phyloP scores from a whole-genome alignment of 169 alveolate species.

The Babesia caballi region DNA sequence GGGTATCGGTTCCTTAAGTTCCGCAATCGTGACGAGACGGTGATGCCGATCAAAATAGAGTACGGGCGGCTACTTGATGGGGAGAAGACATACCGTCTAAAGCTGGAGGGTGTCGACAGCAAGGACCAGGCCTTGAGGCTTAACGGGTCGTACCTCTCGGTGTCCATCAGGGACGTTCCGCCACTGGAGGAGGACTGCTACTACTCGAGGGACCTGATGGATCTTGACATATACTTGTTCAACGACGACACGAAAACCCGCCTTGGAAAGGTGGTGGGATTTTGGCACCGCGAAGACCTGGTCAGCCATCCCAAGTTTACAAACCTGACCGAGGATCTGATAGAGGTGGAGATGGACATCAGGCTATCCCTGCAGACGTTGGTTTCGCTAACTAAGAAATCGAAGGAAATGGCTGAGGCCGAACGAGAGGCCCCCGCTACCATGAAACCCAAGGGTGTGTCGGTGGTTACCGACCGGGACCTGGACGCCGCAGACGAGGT shows the following conservation, averaged over 20 bases:
- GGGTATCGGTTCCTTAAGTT: constrained; percentile 50
- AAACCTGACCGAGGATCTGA: constrained; percentile 41
- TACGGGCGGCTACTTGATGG: constrained; percentile 33
- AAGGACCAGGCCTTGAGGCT: constrained; percentile 50
- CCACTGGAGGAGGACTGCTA: constrained; percentile 58
- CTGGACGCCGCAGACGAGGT: constrained; percentile 56
- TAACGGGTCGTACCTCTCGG: constrained; percentile 43
- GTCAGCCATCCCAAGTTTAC: constrained; percentile 27
- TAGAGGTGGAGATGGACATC: constrained; percentile 59
- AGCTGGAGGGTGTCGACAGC: constrained; percentile 58
- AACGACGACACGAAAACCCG: constrained; percentile 42
- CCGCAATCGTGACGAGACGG: constrained; percentile 42
- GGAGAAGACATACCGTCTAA: constrained; percentile 28
- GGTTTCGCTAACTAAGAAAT: constrained; percentile 2
- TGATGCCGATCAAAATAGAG: constrained; percentile 51
- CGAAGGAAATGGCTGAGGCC: background rate
- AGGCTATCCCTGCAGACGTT: constrained; percentile 35
- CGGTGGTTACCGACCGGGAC: constrained; percentile 45
- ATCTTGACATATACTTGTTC: constrained; percentile 32
- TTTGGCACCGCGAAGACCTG: constrained; percentile 44
- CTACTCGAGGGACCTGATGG: constrained; percentile 45
- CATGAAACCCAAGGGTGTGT: background rate
- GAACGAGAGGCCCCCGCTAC: background rate
- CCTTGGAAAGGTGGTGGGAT: constrained; percentile 55
- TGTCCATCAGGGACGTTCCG: constrained; percentile 39